Evolutionary conservation across 208 protist species (phyloP).

Genomic region (Entamoeba dispar): DNA sequence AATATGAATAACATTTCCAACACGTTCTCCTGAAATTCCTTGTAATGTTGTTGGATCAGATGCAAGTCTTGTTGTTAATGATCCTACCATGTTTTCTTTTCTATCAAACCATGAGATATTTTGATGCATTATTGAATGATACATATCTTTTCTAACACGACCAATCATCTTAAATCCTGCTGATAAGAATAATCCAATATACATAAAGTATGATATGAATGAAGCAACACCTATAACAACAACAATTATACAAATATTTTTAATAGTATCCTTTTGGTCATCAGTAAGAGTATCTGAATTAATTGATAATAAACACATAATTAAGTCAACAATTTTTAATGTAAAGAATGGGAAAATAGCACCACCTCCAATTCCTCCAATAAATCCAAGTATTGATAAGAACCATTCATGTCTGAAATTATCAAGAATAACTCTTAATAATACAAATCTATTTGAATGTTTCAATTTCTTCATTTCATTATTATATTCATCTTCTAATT

Average conservation of each 20-base stretch:
- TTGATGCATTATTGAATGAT: neutral
- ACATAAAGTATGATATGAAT: neutral
- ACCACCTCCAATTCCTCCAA: neutral
- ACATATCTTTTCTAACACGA: neutral
- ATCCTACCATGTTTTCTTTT: neutral
- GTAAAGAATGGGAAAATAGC: neutral
- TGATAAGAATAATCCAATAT: neutral
- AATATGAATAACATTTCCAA: neutral
- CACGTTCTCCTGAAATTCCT: neutral
- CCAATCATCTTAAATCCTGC: neutral
- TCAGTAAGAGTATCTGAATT: neutral
- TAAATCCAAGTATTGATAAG: neutral
- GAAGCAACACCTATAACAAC: neutral
- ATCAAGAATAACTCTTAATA: neutral
- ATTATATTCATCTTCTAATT: neutral
- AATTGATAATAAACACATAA: neutral
- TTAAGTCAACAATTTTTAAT: neutral
- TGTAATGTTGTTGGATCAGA: neutral
- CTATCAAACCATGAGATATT: neutral
- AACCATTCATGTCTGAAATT: neutral
- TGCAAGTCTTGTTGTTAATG: neutral
- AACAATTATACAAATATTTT: neutral
- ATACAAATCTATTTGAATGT: neutral
- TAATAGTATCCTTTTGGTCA: neutral
- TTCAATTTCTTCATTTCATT: neutral